A percentile compares a stretch with the other conserved stretches of the same genome.
Conservation (phyloP, 495 filamentous ascomycete genomes). For the Aspergillus leporis region DNA sequence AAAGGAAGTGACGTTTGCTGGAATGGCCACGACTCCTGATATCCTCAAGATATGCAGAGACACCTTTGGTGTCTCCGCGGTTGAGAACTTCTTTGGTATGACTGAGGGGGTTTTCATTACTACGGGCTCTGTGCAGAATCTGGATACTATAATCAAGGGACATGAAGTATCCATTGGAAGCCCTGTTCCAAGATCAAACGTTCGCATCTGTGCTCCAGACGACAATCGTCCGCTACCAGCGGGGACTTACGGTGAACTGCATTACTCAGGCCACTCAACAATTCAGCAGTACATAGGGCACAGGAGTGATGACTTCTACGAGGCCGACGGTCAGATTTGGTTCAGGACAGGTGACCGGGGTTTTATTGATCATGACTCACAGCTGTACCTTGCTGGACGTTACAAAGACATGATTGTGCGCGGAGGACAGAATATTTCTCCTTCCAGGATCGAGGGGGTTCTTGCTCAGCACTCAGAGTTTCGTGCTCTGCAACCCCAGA, state of each 20-base stretch:
- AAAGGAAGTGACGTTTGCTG: conserved; percentile 29
- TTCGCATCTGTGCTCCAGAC: conserved; percentile 34
- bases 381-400: conserved; percentile 40
- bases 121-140: conserved; percentile 16
- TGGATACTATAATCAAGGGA: conserved; percentile 19
- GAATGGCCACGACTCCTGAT: conserved; percentile 27
- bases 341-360: conserved; percentile 48
- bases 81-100: conserved; percentile 43
- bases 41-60: conserved; percentile 29
- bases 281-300: conserved; percentile 32
- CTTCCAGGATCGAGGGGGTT: conserved; percentile 38
- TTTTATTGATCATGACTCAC: conserved; percentile 35
- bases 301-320: conserved; percentile 33
- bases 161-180: conserved; percentile 28
- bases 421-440: conserved; percentile 49
- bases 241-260: conserved; percentile 42
- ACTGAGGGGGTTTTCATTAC: conserved; percentile 39
- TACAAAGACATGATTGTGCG: conserved; percentile 54
- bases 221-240: conserved; percentile 16
- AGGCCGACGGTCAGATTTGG: conserved; percentile 35
- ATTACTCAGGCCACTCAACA: conserved; percentile 33
- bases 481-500: conserved; percentile 20
- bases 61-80: conserved; percentile 27
- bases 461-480: conserved; percentile 26
- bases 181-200: conserved; percentile 29